Percentiles rank a stretch among this genome's conserved stretches.
Evolutionary conservation across 805 yeast species (phyloP).

Genomic region (Metschnikowia corniflorae): DNA sequence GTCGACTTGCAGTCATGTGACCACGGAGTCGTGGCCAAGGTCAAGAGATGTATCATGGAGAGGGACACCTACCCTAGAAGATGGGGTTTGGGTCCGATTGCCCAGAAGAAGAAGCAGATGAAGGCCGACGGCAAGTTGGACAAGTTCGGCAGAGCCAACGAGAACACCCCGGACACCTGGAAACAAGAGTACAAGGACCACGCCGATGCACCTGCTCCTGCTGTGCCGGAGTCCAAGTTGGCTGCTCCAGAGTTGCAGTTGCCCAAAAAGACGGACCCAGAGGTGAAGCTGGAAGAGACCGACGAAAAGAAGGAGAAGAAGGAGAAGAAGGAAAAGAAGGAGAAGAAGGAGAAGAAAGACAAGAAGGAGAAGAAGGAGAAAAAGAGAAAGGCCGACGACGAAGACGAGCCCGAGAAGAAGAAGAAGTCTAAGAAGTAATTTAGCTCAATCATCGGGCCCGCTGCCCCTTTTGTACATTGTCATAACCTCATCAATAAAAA

Average conservation of each 20-base stretch:
- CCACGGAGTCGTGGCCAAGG: slow-evolving; percentile 98
- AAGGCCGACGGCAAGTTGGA: slow-evolving; percentile 96
- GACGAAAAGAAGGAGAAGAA: slow-evolving; percentile 42
- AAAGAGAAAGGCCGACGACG: slow-evolving; percentile 24
- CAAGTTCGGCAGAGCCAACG: slow-evolving; percentile 90
- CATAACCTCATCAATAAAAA: slow-evolving; percentile 3
- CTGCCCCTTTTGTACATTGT: slow-evolving; percentile 5
- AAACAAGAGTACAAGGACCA: slow-evolving; percentile 77
- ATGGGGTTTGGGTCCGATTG: slow-evolving; percentile 99
- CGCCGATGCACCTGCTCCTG: slow-evolving; percentile 55
- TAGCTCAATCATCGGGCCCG: neutral
- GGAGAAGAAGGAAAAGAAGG: slow-evolving; percentile 60
- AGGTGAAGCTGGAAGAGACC: slow-evolving; percentile 27
- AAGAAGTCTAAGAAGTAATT: slow-evolving; percentile 44
- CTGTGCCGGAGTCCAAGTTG: slow-evolving; percentile 53
- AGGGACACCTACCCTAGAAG: slow-evolving; percentile 98
- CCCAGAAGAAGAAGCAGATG: slow-evolving; percentile 96
- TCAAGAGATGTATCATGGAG: slow-evolving; percentile 99
- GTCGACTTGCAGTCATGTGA: slow-evolving; percentile 95
- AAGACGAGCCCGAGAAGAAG: slow-evolving; percentile 46
- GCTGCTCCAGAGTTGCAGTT: slow-evolving; percentile 42
- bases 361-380: slow-evolving; percentile 39
- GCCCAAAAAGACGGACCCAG: slow-evolving; percentile 49
- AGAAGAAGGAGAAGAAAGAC: slow-evolving; percentile 48
- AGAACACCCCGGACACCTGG: slow-evolving; percentile 92